Conservation (phyloP, 495 filamentous ascomycete species). For the Trichoderma asperelloides region DNA sequence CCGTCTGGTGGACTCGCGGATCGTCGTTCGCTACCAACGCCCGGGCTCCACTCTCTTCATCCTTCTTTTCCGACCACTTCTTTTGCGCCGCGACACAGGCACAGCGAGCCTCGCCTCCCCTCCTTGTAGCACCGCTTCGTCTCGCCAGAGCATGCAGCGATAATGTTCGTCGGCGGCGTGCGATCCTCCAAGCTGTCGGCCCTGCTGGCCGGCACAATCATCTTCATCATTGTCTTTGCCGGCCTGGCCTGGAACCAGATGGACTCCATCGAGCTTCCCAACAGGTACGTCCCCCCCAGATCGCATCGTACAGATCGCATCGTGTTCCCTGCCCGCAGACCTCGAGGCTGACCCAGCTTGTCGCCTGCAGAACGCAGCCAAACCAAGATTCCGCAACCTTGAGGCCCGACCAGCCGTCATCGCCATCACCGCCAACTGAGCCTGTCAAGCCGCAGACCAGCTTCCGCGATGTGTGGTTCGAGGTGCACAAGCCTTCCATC, state of each 20-base stretch:
- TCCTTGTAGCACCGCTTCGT: not conserved
- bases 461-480: not conserved
- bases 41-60: not conserved
- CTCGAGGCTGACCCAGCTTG: not conserved
- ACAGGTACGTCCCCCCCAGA: not conserved
- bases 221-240: constrained; percentile 10
- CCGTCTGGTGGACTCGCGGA: not conserved
- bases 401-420: not conserved
- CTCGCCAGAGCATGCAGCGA: not conserved
- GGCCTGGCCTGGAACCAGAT: constrained; percentile 10
- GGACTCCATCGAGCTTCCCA: not conserved
- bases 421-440: not conserved
- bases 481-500: not conserved
- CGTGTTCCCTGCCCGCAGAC: not conserved
- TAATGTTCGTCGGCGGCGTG: constrained; percentile 6
- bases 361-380: not conserved
- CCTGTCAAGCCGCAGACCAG: not conserved
- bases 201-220: constrained; percentile 5
- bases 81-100: not conserved
- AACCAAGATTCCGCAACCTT: not conserved
- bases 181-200: constrained; percentile 3
- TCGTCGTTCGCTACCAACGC: not conserved
- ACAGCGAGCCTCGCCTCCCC: not conserved
- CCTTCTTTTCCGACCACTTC: not conserved
- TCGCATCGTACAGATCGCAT: not conserved